A percentile compares a stretch with the other conserved stretches of the same genome.
Conservation (phyloP, 352 stramenopile genomes). For the Pythium rhizo-oryzae region DNA sequence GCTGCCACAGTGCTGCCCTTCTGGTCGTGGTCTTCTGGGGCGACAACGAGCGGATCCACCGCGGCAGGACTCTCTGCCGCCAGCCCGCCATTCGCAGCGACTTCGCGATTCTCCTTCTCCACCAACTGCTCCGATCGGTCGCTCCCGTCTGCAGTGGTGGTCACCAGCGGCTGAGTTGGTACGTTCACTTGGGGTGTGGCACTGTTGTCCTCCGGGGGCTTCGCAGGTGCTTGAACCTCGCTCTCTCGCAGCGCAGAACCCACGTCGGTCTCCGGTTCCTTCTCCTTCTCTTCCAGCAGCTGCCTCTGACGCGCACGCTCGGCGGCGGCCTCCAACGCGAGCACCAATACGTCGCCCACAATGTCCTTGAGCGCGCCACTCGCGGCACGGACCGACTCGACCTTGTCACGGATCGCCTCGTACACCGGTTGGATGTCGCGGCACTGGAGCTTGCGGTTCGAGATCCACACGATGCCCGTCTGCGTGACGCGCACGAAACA, state of each 20-base stretch:
- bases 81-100: slow-evolving; percentile 11
- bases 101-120: slow-evolving; percentile 26
- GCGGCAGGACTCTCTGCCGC: background rate
- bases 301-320: background rate
- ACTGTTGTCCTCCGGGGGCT: no score
- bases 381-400: slow-evolving; percentile 51
- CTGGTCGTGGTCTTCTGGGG: background rate
- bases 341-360: slow-evolving; percentile 23
- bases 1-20: background rate
- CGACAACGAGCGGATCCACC: background rate
- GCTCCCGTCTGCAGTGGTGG: background rate
- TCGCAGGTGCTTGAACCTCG: background rate
- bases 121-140: background rate
- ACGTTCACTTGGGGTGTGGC: no score
- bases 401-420: slow-evolving; percentile 54
- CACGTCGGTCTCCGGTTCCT: background rate
- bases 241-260: background rate
- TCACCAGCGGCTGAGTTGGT: background rate
- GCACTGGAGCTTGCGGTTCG: slow-evolving; percentile 71
- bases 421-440: slow-evolving; percentile 73
- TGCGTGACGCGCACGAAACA: slow-evolving; percentile 83
- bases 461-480: slow-evolving; percentile 81
- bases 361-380: slow-evolving; percentile 44
- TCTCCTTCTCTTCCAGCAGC: background rate
- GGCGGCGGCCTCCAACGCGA: background rate